Conservation (phyloP, 2,329 filamentous ascomycete genomes). For the Verticillium dahliae region DNA sequence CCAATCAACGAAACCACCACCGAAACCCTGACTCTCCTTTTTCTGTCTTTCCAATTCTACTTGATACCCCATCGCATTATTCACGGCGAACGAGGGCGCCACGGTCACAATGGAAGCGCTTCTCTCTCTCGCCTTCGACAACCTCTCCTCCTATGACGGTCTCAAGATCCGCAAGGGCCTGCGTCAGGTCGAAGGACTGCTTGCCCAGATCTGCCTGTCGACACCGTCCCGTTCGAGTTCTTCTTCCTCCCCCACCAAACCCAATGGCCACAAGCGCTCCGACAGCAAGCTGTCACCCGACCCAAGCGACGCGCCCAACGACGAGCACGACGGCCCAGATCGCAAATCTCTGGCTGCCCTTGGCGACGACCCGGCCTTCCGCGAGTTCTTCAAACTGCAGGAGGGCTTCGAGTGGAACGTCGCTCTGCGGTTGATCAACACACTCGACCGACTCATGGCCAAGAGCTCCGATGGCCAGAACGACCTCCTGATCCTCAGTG, state of each 20-base stretch:
- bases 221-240: conserved; percentile 6
- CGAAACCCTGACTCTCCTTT: conserved; percentile 7
- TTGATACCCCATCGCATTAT: conserved; percentile 9
- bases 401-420: conserved; percentile 99
- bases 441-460: conserved; percentile 78
- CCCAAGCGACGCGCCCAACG: conserved; percentile 19
- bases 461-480: conserved; percentile 77
- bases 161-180: conserved; percentile 89
- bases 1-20: conserved; percentile 4
- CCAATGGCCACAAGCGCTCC: conserved; percentile 1
- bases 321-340: conserved; percentile 26
- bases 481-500: conserved; percentile 80
- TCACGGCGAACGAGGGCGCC: conserved; percentile 3
- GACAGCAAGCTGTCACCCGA: conserved; percentile 5
- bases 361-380: conserved; percentile 77
- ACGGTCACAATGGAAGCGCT: conserved; percentile 71
- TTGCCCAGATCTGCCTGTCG: conserved; percentile 90
- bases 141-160: conserved; percentile 86
- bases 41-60: background rate
- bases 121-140: conserved; percentile 89
- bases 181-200: conserved; percentile 85
- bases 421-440: conserved; percentile 75
- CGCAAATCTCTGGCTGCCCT: conserved; percentile 64
- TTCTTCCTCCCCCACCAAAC: background rate
- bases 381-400: conserved; percentile 94